Percentiles rank a stretch among this genome's conserved stretches.
Conservation (phyloP, 1,284 basidiomycete genomes). For the Xerocomus tenax region DNA sequence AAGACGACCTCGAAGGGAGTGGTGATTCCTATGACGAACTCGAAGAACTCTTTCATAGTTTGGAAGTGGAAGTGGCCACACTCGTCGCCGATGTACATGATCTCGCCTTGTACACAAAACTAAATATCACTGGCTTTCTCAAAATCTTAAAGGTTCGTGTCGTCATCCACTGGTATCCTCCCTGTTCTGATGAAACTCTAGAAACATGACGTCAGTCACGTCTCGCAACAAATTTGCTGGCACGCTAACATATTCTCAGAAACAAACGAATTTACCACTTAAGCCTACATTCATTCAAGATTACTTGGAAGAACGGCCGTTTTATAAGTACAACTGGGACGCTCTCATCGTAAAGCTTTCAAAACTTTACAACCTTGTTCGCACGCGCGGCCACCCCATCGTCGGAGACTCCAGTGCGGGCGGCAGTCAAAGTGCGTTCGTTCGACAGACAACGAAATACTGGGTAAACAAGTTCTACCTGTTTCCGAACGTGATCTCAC, state of each 20-base stretch:
- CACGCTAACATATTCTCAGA: slow-evolving; percentile 40
- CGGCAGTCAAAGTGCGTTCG: slow-evolving; percentile 92
- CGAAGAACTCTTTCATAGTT: slow-evolving; percentile 80
- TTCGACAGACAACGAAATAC: slow-evolving; percentile 96
- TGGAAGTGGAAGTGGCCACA: slow-evolving; percentile 93
- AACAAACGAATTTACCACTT: slow-evolving; percentile 64
- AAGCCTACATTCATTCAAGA: slow-evolving; percentile 77
- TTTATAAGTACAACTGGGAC: slow-evolving; percentile 92
- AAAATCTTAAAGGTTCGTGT: slow-evolving; percentile 84
- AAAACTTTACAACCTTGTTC: slow-evolving; percentile 89
- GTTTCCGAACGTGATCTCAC: slow-evolving; percentile 6
- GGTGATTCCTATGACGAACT: slow-evolving; percentile 68
- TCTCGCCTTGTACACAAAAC: slow-evolving; percentile 87
- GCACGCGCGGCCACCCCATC: slow-evolving; percentile 90
- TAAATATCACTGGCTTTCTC: slow-evolving; percentile 97
- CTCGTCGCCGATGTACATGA: slow-evolving; percentile 98
- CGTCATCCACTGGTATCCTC: not conserved
- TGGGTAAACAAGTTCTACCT: slow-evolving; percentile 58
- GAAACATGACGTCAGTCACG: slow-evolving; percentile 70
- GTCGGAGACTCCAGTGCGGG: slow-evolving; percentile 91
- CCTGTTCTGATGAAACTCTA: slow-evolving; percentile 21
- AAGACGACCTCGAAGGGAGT: slow-evolving; percentile 49
- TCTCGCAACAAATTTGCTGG: not conserved
- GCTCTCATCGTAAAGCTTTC: slow-evolving; percentile 95
- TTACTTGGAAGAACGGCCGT: slow-evolving; percentile 90